Evolutionary conservation across 176 grass and related monocot genomes (phyloP).

Genomic region (Carex pumila): DNA sequence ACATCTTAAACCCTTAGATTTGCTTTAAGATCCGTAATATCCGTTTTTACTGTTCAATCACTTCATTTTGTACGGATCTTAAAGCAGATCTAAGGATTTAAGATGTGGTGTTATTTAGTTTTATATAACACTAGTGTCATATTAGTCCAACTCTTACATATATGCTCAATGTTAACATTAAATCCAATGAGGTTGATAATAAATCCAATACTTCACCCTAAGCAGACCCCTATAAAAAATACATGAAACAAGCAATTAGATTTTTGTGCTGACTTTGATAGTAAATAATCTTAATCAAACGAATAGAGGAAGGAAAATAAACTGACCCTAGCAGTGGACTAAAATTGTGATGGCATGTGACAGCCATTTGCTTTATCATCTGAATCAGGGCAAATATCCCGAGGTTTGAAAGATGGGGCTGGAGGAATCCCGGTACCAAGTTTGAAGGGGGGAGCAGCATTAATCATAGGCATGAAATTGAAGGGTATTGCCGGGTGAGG

Average conservation of each 20-base stretch:
- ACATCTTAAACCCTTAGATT: no score
- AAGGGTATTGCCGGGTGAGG: neutral
- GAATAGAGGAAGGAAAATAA: neutral
- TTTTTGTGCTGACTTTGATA: neutral
- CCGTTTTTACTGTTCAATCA: no score
- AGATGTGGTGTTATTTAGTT: no score
- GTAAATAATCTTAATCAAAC: neutral
- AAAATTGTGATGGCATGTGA: neutral
- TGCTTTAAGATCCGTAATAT: no score
- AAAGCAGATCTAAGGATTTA: no score
- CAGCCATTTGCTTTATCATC: neutral
- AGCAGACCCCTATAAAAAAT: neutral
- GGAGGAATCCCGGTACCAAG: neutral
- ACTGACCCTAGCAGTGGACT: neutral
- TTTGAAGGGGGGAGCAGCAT: neutral
- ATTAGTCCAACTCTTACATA: no score
- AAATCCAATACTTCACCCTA: constrained; percentile 6
- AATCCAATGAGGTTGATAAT: no score
- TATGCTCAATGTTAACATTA: no score
- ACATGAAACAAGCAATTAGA: neutral
- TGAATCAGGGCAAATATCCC: neutral
- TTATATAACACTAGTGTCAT: no score
- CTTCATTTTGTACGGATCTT: no score
- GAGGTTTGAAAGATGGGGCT: neutral
- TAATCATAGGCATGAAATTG: neutral